phyloP scores from a whole-genome alignment of 306 rosid species.

The Mimosa pudica region DNA sequence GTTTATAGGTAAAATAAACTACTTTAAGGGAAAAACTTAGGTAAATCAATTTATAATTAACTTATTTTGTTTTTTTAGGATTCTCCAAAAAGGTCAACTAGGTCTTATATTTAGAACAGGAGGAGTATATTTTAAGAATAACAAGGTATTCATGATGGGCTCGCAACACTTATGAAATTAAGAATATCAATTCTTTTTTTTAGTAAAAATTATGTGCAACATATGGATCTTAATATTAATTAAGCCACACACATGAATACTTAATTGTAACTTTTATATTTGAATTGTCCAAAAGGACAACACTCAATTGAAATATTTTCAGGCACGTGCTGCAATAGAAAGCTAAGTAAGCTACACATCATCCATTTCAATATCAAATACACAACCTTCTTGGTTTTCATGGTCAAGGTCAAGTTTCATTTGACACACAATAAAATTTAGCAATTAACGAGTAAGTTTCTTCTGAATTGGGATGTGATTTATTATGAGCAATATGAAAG shows the following conservation, averaged over 20 bases:
- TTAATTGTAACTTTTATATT: not conserved
- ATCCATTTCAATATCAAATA: slow-evolving; percentile 35
- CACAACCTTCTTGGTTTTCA: slow-evolving; percentile 40
- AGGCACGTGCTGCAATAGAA: slow-evolving; percentile 1
- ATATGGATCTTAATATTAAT: not conserved
- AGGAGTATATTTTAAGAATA: too few relatives aligned
- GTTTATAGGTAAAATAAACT: too few relatives aligned
- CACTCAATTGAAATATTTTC: not conserved
- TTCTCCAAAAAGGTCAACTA: too few relatives aligned
- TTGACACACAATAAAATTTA: slow-evolving; percentile 56
- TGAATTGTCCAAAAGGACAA: not conserved
- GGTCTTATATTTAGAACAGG: too few relatives aligned
- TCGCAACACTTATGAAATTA: not conserved
- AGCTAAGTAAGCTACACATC: slow-evolving; percentile 38
- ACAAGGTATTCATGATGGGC: too few relatives aligned
- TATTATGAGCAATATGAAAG: slow-evolving; percentile 74
- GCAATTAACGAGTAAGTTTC: slow-evolving; percentile 62
- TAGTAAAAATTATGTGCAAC: not conserved
- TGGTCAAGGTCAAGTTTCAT: slow-evolving; percentile 50
- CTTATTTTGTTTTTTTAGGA: too few relatives aligned
- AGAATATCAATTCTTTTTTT: not conserved
- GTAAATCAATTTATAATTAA: too few relatives aligned
- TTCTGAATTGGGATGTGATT: slow-evolving; percentile 55
- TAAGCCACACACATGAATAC: not conserved
- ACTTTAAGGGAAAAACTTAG: too few relatives aligned